Base-by-base conservation (phyloP, 176 grass and related monocot species). In the Raddia guianensis region DNA sequence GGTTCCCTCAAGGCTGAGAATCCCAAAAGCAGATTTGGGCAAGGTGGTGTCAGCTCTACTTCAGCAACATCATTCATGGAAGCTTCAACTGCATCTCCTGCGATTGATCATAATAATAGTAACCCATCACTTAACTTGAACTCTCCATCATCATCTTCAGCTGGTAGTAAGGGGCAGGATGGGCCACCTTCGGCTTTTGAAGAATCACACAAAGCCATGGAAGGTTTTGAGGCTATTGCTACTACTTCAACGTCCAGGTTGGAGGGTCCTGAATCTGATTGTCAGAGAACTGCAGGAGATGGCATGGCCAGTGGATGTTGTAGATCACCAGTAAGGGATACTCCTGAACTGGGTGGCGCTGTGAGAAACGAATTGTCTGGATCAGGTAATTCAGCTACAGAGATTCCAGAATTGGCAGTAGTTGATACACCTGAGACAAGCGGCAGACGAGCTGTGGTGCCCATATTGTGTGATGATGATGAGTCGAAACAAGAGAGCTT, bases 111-210 rank as follows among this genome's bases (percentile, higher is more conserved):
- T 8, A 81, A 43, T 63, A 79, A 51, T 72, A 49, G 51, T 34
- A 37, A 52, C 2, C 83, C 79, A 15, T 68, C 82, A 55, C 59
- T 82, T 20, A 94, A 82, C 63, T 71, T 89, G 27, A 94, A 94
- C 47, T 85, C 89, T 49, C 84, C 74, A 40, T 87, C 83, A 14
- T 83, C 71, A 63, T 86, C 72, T 68, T 94, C 80, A 52, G 63
- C 78, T 64, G 77, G 49, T 49, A 74, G 66, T 67, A 80, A 74
- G 33, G 68, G 61, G 42, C 75, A 73, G 48, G 73, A 83, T 21
- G 35, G 35, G 48, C 21, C 44, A 55, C 53, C 53, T 47, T 72
- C 48, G 46, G 46, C 69, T 45, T 75, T 80, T 82, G 86, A 80
- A 72, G 83, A 87, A 60, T 67, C 53, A n/a, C 63, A 21, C 12